These are phyloP conservation scores for Cardamine occulta DNA, from an alignment of 345 rosid species.

Conservation along the genomic window DNA sequence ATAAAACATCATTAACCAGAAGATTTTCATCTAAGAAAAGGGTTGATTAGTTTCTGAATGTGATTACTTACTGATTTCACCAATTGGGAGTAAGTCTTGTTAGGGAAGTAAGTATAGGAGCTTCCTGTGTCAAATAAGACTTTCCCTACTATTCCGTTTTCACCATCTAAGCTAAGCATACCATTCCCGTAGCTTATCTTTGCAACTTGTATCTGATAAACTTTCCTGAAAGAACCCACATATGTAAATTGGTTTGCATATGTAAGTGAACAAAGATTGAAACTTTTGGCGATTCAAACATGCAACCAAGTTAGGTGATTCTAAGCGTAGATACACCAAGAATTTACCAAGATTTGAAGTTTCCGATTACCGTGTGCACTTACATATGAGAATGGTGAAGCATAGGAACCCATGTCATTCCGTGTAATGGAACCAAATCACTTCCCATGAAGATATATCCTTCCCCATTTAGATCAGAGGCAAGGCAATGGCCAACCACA, in stretches of 20 bases:
- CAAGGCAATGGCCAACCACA: constrained; percentile 88
- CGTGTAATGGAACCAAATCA: constrained; percentile 73
- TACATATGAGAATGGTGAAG: constrained; percentile 60
- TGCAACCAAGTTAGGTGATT: neutral
- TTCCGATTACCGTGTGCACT: constrained; percentile 33
- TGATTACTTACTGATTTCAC: constrained; percentile 65
- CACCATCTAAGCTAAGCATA: constrained; percentile 57
- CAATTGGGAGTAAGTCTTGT: constrained; percentile 67
- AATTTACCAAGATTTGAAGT: neutral
- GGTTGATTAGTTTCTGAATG: neutral
- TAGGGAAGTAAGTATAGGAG: constrained; percentile 87
- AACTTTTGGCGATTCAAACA: neutral
- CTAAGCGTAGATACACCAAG: neutral
- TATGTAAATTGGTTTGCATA: neutral
- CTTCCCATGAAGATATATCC: constrained; percentile 94
- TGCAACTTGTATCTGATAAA: constrained; percentile 59
- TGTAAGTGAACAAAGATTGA: constrained; percentile 11
- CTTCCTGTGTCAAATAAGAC: constrained; percentile 86
- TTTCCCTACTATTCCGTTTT: constrained; percentile 47
- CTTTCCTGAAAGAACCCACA: constrained; percentile 50
- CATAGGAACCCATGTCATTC: constrained; percentile 89
- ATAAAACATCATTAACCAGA: constrained; percentile 12
- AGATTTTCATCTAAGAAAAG: constrained; percentile 11
- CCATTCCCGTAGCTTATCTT: constrained; percentile 68
- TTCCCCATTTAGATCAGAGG: constrained; percentile 55